Conservation (phyloP, 2,329 filamentous ascomycete species). For the Fusarium verticillioides region DNA sequence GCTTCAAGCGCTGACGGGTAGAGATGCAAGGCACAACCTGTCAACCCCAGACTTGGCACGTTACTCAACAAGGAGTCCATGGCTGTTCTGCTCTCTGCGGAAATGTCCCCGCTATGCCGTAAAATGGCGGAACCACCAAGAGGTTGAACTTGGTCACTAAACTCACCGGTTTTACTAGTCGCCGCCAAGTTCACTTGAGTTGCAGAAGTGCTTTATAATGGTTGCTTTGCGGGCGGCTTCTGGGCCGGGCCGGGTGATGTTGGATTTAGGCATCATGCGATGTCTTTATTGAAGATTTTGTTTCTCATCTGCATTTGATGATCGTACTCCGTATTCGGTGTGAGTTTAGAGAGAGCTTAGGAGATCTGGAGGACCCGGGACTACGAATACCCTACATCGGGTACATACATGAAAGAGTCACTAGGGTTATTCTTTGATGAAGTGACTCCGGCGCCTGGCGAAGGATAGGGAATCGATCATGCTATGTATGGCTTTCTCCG, state of each 20-base stretch:
- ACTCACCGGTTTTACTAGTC: slow-evolving; percentile 5
- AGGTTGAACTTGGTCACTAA: not conserved
- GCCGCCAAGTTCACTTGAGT: slow-evolving; percentile 17
- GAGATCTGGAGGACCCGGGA: not conserved
- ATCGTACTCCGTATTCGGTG: not conserved
- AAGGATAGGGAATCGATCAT: not conserved
- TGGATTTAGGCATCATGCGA: not conserved
- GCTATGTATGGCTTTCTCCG: slow-evolving; percentile 9
- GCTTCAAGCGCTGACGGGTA: slow-evolving; percentile 30
- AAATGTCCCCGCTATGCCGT: not conserved
- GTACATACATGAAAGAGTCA: not conserved
- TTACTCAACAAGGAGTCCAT: slow-evolving; percentile 7
- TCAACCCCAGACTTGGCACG: slow-evolving; percentile 28
- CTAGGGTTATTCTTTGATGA: not conserved
- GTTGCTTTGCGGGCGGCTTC: not conserved
- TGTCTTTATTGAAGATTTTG: not conserved
- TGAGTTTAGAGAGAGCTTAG: not conserved
- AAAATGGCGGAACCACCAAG: not conserved
- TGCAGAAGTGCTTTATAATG: not conserved
- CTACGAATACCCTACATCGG: not conserved
- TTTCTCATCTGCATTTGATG: not conserved
- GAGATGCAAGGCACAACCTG: slow-evolving; percentile 23
- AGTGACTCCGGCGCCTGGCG: not conserved
- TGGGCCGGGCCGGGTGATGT: not conserved
- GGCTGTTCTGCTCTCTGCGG: not conserved